Conservation (phyloP, 306 rosid species). For the Casuarina cunninghamiana region DNA sequence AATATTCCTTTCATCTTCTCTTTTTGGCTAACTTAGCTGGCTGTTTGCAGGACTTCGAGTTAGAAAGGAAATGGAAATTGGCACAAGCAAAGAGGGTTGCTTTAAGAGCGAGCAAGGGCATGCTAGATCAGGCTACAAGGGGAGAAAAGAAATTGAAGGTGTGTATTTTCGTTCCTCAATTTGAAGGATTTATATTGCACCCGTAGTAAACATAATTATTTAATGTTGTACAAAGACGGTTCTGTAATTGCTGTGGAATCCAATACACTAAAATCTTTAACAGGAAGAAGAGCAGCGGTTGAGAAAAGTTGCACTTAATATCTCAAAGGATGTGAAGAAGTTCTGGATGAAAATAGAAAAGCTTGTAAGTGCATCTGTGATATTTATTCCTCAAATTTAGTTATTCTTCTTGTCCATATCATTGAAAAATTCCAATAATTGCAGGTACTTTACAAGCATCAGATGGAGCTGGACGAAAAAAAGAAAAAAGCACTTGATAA, state of each 20-base stretch:
- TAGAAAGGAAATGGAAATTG: conserved; percentile 97
- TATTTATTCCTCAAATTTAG: background rate
- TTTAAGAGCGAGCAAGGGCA: conserved; percentile 93
- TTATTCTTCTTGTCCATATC: background rate
- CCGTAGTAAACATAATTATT: conserved; percentile 15
- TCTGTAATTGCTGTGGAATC: conserved; percentile 3
- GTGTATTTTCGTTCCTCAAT: conserved; percentile 35
- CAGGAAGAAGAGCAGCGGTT: conserved; percentile 97
- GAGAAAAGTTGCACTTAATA: conserved; percentile 88
- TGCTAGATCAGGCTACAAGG: conserved; percentile 94
- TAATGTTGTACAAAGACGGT: conserved; percentile 12
- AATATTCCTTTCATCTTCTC: background rate
- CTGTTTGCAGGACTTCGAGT: conserved; percentile 83
- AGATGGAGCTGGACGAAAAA: conserved; percentile 89
- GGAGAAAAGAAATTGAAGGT: conserved; percentile 98
- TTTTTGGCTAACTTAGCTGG: conserved; percentile 32
- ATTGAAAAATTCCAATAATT: conserved; percentile 28
- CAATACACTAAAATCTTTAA: conserved; percentile 30
- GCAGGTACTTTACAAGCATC: conserved; percentile 98
- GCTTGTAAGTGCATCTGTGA: conserved; percentile 62
- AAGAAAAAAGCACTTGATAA: conserved; percentile 95
- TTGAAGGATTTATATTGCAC: conserved; percentile 15
- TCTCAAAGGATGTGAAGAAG: conserved; percentile 95
- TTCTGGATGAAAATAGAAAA: conserved; percentile 97
- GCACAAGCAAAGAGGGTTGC: conserved; percentile 94